These are phyloP conservation scores for Neofusicoccum kwambonambiense DNA, from an alignment of 2,329 filamentous ascomycete species.

Conservation along the genomic window DNA sequence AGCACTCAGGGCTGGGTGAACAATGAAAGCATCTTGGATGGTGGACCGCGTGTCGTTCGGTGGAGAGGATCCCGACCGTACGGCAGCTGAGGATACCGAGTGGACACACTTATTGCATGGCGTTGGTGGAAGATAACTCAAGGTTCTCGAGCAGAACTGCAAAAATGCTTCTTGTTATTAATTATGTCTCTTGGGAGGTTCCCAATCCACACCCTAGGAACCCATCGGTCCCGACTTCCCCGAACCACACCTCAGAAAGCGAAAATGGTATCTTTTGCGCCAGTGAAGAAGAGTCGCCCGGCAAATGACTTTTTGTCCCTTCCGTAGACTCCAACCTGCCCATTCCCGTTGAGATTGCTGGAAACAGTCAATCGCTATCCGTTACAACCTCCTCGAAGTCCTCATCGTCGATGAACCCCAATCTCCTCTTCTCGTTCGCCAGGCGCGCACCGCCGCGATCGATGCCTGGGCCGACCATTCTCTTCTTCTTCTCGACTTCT, in stretches of 20 bases:
- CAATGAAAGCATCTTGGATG: neutral
- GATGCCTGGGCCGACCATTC: constrained; percentile 50
- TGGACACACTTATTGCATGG: constrained; percentile 2
- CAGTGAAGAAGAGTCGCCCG: neutral
- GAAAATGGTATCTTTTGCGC: neutral
- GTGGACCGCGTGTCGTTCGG: neutral
- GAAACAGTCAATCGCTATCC: constrained; percentile 21
- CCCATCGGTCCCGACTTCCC: neutral
- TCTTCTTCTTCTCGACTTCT: constrained; percentile 51
- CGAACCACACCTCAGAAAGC: neutral
- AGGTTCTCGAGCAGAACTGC: neutral
- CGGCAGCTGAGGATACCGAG: constrained; percentile 9
- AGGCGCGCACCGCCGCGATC: constrained; percentile 54
- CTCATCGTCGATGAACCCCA: constrained; percentile 52
- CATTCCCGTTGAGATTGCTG: neutral
- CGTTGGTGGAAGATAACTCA: neutral
- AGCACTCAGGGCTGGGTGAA: neutral
- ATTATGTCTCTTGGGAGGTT: neutral
- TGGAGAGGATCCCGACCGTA: neutral
- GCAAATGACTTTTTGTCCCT: neutral
- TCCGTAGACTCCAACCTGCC: neutral
- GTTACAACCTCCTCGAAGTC: constrained; percentile 45
- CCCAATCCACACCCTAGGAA: neutral
- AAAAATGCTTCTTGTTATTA: neutral
- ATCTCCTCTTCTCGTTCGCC: constrained; percentile 51